Conservation (phyloP, 306 rosid species). For the Trichosanthes cucumerina region DNA sequence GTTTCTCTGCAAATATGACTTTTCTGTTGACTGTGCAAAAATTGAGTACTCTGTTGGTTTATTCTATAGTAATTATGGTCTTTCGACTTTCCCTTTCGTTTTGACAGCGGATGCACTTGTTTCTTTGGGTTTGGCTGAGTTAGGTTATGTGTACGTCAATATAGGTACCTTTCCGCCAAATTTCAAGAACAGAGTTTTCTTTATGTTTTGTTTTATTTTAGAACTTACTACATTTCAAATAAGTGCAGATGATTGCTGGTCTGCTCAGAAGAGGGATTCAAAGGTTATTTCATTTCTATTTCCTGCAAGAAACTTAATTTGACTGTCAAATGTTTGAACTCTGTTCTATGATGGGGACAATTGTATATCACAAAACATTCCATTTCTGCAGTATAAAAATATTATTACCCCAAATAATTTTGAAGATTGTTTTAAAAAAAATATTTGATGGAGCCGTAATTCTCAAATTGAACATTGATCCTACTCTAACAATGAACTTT, state of each 20-base stretch:
- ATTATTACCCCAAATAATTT: background rate
- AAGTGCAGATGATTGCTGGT: slow-evolving; percentile 96
- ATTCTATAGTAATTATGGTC: background rate
- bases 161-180: slow-evolving; percentile 48
- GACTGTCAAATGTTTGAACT: background rate
- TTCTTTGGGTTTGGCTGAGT: slow-evolving; percentile 77
- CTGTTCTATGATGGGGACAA: background rate
- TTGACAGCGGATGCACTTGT: slow-evolving; percentile 86
- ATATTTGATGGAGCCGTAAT: background rate
- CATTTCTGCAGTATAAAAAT: background rate
- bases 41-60: background rate
- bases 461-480: background rate
- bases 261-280: slow-evolving; percentile 28
- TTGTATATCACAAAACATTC: background rate
- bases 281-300: slow-evolving; percentile 38
- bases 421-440: background rate
- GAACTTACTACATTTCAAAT: slow-evolving; percentile 13
- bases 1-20: background rate
- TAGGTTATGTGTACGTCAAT: slow-evolving; percentile 71
- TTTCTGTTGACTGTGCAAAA: background rate
- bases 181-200: slow-evolving; percentile 11
- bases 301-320: background rate
- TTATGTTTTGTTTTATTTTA: slow-evolving; percentile 1
- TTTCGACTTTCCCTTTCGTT: slow-evolving; percentile 9
- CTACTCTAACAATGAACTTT: background rate